A percentile compares a stretch with the other conserved stretches of the same genome.
Conservation (phyloP, 78 protist genomes). For the Bodo saltans region DNA sequence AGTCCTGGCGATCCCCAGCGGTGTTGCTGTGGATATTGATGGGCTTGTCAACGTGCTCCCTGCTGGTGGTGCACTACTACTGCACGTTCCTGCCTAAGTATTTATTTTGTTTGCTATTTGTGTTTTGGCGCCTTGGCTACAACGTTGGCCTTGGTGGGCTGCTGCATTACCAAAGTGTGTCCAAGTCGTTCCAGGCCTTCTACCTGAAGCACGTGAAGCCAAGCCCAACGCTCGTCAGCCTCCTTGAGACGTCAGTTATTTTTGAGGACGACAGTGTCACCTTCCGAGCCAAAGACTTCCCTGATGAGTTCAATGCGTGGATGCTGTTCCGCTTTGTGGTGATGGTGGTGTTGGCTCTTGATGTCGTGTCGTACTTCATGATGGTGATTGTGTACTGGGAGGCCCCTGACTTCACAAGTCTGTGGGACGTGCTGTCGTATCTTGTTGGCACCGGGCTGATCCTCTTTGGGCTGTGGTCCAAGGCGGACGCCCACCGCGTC, state of each 20-base stretch:
- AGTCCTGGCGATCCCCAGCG: neutral
- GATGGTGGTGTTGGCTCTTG: constrained; percentile 65
- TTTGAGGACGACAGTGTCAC: neutral
- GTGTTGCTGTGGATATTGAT: neutral
- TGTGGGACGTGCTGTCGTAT: constrained; percentile 41
- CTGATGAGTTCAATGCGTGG: constrained; percentile 73
- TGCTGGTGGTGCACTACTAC: neutral
- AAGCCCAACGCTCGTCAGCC: neutral
- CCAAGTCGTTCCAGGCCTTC: neutral
- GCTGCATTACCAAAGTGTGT: constrained; percentile 54
- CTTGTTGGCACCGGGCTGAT: constrained; percentile 50
- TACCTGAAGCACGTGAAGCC: neutral
- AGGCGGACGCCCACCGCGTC: constrained; percentile 79
- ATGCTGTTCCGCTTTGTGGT: constrained; percentile 71
- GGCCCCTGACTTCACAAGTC: neutral
- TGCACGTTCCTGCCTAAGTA: neutral
- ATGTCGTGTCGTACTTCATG: constrained; percentile 43
- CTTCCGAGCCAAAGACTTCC: constrained; percentile 35
- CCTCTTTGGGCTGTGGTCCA: constrained; percentile 63
- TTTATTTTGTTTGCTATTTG: constrained; percentile 48
- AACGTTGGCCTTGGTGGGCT: constrained; percentile 71
- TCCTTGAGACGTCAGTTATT: neutral
- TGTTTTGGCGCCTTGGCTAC: constrained; percentile 76
- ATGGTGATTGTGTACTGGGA: neutral
- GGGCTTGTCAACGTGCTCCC: neutral